phyloP scores from a whole-genome alignment of 306 rosid species.

The Lathyrus aphaca region DNA sequence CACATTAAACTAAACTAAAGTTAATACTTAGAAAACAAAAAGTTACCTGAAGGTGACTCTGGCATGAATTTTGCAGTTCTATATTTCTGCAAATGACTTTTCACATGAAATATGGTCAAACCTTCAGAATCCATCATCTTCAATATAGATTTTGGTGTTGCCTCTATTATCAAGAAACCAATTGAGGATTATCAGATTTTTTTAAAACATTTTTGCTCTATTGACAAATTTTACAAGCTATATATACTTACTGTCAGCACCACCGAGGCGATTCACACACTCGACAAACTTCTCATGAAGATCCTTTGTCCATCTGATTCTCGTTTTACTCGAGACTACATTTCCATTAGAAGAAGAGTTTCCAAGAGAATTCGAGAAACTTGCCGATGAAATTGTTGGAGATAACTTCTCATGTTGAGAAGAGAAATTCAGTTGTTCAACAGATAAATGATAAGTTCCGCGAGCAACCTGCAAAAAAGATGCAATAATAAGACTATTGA shows the following conservation, averaged over 20 bases:
- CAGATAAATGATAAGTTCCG: slow-evolving; percentile 42
- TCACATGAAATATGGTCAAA: slow-evolving; percentile 87
- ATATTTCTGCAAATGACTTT: slow-evolving; percentile 95
- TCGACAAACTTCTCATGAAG: slow-evolving; percentile 92
- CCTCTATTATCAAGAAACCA: slow-evolving; percentile 53
- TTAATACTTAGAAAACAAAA: no score
- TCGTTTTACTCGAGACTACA: slow-evolving; percentile 57
- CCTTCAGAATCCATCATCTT: slow-evolving; percentile 80
- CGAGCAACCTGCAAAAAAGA: slow-evolving; percentile 40
- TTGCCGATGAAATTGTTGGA: slow-evolving; percentile 46
- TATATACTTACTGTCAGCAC: slow-evolving; percentile 74
- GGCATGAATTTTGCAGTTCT: slow-evolving; percentile 88
- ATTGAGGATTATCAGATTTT: slow-evolving; percentile 23
- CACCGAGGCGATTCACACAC: slow-evolving; percentile 86
- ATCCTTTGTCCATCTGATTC: slow-evolving; percentile 91
- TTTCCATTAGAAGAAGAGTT: slow-evolving; percentile 50
- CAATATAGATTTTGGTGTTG: slow-evolving; percentile 86
- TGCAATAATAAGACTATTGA: background rate
- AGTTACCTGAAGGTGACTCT: slow-evolving; percentile 64
- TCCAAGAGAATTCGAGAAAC: slow-evolving; percentile 41
- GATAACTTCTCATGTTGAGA: slow-evolving; percentile 53
- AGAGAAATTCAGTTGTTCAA: slow-evolving; percentile 44
- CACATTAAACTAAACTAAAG: no score
- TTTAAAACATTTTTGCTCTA: background rate
- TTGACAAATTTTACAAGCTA: slow-evolving; percentile 5